A percentile compares a stretch with the other conserved stretches of the same genome.
Evolutionary conservation across 2,329 filamentous ascomycete genomes (phyloP).

Genomic region (Colletotrichum lindemuthianum): DNA sequence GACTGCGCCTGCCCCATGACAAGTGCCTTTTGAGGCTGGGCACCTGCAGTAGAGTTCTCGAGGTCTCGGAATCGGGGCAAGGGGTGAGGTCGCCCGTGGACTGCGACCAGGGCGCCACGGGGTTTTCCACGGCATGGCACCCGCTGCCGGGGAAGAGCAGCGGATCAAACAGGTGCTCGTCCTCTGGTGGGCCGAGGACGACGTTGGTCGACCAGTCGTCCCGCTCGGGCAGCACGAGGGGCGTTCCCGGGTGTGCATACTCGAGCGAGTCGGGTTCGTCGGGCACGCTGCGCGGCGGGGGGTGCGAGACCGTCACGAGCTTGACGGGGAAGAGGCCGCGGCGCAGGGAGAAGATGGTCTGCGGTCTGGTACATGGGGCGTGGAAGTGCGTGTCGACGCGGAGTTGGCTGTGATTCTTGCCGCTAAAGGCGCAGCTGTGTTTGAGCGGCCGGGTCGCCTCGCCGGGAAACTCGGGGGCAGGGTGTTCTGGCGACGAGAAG

Average conservation of each 20-base stretch:
- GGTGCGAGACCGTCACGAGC: slow-evolving; percentile 27
- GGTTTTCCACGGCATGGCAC: background rate
- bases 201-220: slow-evolving; percentile 29
- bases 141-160: background rate
- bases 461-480: slow-evolving; percentile 31
- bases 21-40: slow-evolving; percentile 37
- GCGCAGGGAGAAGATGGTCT: slow-evolving; percentile 25
- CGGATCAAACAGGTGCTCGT: slow-evolving; percentile 16
- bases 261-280: slow-evolving; percentile 26
- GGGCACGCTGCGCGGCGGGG: slow-evolving; percentile 21
- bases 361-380: slow-evolving; percentile 22
- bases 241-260: slow-evolving; percentile 29
- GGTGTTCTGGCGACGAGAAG: slow-evolving; percentile 43
- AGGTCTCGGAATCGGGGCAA: background rate
- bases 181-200: slow-evolving; percentile 27
- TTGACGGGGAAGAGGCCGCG: slow-evolving; percentile 24
- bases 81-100: slow-evolving; percentile 12
- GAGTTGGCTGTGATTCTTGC: slow-evolving; percentile 20
- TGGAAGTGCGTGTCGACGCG: background rate
- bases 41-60: slow-evolving; percentile 2
- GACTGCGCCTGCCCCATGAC: slow-evolving; percentile 33
- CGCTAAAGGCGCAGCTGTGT: slow-evolving; percentile 32
- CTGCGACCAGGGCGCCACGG: slow-evolving; percentile 16
- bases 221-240: slow-evolving; percentile 25
- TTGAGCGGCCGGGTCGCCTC: slow-evolving; percentile 36